Percentiles rank a stretch among this genome's conserved stretches.
Conservation (phyloP, 2,329 filamentous ascomycete species). For the Colletotrichum sp. region DNA sequence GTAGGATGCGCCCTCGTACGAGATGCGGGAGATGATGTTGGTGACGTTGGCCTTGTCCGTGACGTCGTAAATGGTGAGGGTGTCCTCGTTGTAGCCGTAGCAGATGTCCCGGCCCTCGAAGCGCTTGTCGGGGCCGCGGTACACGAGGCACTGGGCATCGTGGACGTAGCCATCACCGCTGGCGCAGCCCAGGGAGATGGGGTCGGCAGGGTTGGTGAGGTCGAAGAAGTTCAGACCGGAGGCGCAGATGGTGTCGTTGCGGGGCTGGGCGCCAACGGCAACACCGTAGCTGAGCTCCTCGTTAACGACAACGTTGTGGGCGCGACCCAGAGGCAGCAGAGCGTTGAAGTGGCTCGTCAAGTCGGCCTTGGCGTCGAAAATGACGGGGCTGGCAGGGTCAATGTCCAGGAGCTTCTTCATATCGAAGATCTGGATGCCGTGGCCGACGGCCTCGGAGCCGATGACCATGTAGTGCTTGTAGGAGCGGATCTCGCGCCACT, state of each 20-base stretch:
- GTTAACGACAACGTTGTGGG: conserved; percentile 56
- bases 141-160: conserved; percentile 64
- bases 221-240: conserved; percentile 64
- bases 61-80: conserved; percentile 58
- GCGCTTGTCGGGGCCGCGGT: conserved; percentile 53
- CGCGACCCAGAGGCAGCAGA: conserved; percentile 28
- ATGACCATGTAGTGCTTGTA: conserved; percentile 42
- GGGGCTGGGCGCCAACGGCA: conserved; percentile 47
- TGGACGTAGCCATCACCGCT: conserved; percentile 63
- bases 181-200: conserved; percentile 57
- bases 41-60: conserved; percentile 50
- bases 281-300: conserved; percentile 52
- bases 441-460: conserved; percentile 45
- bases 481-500: conserved; percentile 39
- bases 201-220: conserved; percentile 57
- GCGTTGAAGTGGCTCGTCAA: conserved; percentile 36
- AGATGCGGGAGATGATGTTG: conserved; percentile 55
- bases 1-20: conserved; percentile 61
- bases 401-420: conserved; percentile 57
- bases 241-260: conserved; percentile 42
- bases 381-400: conserved; percentile 40
- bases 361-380: conserved; percentile 33
- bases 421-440: conserved; percentile 68
- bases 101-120: conserved; percentile 58
- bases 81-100: conserved; percentile 61